Evolutionary conservation across 371 early-diverging fungal species (phyloP).

Genomic region (Mortierella sp.): DNA sequence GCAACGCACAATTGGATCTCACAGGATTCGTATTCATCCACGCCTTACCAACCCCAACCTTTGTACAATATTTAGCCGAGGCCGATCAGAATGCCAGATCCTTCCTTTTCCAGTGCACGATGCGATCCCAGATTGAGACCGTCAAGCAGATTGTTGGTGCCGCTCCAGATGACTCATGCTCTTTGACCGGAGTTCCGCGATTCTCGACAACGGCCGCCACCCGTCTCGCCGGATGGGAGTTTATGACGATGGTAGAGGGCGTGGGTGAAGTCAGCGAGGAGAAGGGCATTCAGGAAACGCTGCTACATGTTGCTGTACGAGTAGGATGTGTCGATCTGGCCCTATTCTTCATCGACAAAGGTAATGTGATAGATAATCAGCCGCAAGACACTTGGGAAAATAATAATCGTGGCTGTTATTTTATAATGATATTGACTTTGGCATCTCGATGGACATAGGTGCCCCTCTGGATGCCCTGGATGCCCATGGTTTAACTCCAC

Average conservation of each 20-base stretch:
- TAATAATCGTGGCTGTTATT: neutral
- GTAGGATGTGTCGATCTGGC: slow-evolving; percentile 72
- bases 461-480: slow-evolving; percentile 53
- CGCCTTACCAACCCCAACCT: too few species aligned
- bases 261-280: slow-evolving; percentile 55
- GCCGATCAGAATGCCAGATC: slow-evolving; percentile 53
- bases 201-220: slow-evolving; percentile 48
- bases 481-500: slow-evolving; percentile 44
- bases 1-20: too few species aligned
- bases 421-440: neutral
- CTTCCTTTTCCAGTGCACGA: slow-evolving; percentile 50
- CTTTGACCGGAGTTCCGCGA: slow-evolving; percentile 38
- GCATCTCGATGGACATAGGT: slow-evolving; percentile 2
- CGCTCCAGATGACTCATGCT: slow-evolving; percentile 44
- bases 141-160: slow-evolving; percentile 51
- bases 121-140: slow-evolving; percentile 45
- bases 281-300: slow-evolving; percentile 52
- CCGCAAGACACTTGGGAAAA: neutral
- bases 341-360: slow-evolving; percentile 54
- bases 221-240: slow-evolving; percentile 53
- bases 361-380: slow-evolving; percentile 6
- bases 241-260: slow-evolving; percentile 47
- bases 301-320: slow-evolving; percentile 67
- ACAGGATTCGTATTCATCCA: too few species aligned
- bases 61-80: slow-evolving; percentile 25